A percentile compares a stretch with the other conserved stretches of the same genome.
Conservation (phyloP, 805 yeast genomes). For the Saturnispora sanitii region DNA sequence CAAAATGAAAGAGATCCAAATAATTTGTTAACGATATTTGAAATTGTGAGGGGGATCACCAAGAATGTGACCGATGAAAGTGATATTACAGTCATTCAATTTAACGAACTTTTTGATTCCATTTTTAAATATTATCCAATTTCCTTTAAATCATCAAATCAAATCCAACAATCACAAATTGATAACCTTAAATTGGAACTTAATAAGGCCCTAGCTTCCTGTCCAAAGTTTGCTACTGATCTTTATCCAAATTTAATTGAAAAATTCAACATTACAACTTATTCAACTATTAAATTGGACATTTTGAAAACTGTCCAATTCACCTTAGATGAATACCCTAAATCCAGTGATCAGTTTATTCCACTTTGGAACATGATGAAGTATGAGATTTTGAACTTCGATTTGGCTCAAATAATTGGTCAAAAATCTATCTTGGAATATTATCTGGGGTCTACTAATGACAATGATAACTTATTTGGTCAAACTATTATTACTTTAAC, state of each 20-base stretch:
- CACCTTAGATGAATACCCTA: constrained; percentile 39
- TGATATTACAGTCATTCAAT: no score
- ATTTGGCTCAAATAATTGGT: constrained; percentile 29
- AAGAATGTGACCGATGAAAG: constrained; percentile 29
- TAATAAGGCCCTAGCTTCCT: constrained; percentile 53
- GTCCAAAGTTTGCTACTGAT: constrained; percentile 56
- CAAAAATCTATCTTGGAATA: constrained; percentile 21
- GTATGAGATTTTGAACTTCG: constrained; percentile 79
- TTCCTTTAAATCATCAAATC: constrained; percentile 89
- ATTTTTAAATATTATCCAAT: constrained; percentile 95
- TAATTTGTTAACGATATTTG: constrained; percentile 65
- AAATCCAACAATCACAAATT: constrained; percentile 74
- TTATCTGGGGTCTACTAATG: constrained; percentile 25
- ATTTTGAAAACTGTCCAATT: constrained; percentile 58
- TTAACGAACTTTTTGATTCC: constrained; percentile 77
- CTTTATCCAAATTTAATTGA: constrained; percentile 70
- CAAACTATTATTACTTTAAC: constrained; percentile 36
- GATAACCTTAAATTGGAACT: constrained; percentile 57
- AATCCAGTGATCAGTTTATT: constrained; percentile 50
- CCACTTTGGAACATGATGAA: constrained; percentile 82
- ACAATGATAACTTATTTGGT: constrained; percentile 28
- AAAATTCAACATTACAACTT: constrained; percentile 60
- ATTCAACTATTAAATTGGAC: constrained; percentile 65
- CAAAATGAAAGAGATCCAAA: constrained; percentile 92
- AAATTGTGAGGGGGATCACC: constrained; percentile 41